A percentile compares a stretch with the other conserved stretches of the same genome.
phyloP scores from a whole-genome alignment of 257 asterid genomes.

The Sherardia arvensis region DNA sequence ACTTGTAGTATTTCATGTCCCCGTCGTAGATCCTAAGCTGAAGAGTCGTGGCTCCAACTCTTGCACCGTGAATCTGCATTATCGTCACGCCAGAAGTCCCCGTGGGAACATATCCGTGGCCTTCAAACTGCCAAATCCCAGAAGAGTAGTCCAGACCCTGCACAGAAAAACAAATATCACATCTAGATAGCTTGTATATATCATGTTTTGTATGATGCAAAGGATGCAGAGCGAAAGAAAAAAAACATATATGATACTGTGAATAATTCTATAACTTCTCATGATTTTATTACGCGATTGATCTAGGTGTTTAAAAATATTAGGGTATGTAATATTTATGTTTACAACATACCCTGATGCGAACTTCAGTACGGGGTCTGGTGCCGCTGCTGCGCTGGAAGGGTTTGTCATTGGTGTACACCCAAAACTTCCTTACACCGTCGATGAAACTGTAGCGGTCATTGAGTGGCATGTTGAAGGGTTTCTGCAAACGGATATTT shows the following conservation, averaged over 20 bases:
- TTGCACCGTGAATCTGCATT: conserved; percentile 29
- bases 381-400: conserved; percentile 5
- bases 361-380: conserved; percentile 15
- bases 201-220: too few relatives aligned
- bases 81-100: conserved; percentile 33
- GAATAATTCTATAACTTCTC: too few relatives aligned
- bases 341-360: conserved; percentile 8
- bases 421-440: conserved; percentile 16
- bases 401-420: conserved; percentile 16
- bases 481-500: conserved; percentile 10
- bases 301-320: too few relatives aligned
- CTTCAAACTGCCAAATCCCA: conserved; percentile 30
- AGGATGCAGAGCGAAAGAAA: too few relatives aligned
- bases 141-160: conserved; percentile 32
- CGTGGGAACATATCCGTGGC: conserved; percentile 23
- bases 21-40: conserved; percentile 27
- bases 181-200: too few relatives aligned
- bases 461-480: conserved; percentile 10
- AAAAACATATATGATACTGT: too few relatives aligned
- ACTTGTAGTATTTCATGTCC: conserved; percentile 22
- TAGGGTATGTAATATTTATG: too few relatives aligned
- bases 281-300: too few relatives aligned
- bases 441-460: conserved; percentile 8
- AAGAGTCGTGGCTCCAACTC: conserved; percentile 15
- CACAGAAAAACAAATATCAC: neutral